Base-by-base conservation (phyloP, 352 stramenopile genomes). In the Pythium dissimile region DNA sequence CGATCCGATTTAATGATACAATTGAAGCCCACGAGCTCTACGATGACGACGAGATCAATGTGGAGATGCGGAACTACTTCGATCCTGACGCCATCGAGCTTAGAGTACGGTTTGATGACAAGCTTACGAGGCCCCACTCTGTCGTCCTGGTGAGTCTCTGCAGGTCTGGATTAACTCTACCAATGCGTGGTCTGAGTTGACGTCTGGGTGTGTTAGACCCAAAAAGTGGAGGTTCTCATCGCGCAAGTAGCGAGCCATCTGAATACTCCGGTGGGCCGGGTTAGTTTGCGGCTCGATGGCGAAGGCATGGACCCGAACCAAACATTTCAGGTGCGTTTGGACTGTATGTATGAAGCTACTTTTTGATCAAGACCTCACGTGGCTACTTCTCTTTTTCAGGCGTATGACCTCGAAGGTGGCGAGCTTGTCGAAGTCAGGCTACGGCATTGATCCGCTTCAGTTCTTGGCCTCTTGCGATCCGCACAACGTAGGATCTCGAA, bases 341-440 rank as follows among this genome's bases (percentile, higher is more conserved):
- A 2, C n/a, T 37, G 6, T 8, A 0, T 50, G 16, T 8, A 34
- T 12, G 20, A 13, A 27, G 10, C 2, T 60, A 21, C 20, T 49
- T 26, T 57, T 5, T 18, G 16, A 27, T 39, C 34, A 6, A 51
- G 21, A 30, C 2, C 20, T 44, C 13, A 52, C 35, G 5, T 21
- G 45, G 10, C 50, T 43, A 57, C 23, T 21, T 28, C 31, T n/a
- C 18, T 21, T 59, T n/a, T 37, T 5, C 34, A 88, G 77, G 66
- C 69, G 44, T 90, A 88, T 38, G 77, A 86, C 20, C 56, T 88
- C 37, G 74, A 88, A 77, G 80, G 77, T n/a, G 71, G 72, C 5
- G 80, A 90, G 41, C 35, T 88, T 18, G 73, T 88, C 34, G 77
- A 88, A 46, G 72, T 86, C 42, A 87, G 53, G 32, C 34, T n/a